Evolutionary conservation across 768 basidiomycete species (phyloP).

Genomic region (Boletellus emodensis): DNA sequence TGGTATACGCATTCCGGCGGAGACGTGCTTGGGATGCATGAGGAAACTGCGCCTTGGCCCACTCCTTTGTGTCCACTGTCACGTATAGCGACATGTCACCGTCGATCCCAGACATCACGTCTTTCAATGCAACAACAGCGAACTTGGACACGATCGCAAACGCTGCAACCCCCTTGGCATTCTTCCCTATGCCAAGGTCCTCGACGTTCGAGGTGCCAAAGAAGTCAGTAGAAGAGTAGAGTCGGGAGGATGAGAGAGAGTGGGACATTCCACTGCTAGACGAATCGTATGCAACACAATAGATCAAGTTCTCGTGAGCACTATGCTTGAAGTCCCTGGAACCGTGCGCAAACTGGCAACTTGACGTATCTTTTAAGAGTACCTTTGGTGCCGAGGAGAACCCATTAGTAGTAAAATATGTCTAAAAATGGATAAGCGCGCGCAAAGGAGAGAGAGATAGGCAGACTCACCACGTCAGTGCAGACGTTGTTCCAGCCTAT

Average conservation of each 20-base stretch:
- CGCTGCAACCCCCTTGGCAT: constrained; percentile 85
- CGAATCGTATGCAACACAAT: constrained; percentile 85
- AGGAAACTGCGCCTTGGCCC: constrained; percentile 91
- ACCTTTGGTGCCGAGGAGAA: constrained; percentile 59
- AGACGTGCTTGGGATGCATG: constrained; percentile 77
- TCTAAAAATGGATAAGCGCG: constrained; percentile 42
- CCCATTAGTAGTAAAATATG: constrained; percentile 83
- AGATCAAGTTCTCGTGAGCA: constrained; percentile 72
- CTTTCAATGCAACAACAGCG: constrained; percentile 85
- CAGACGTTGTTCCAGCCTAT: constrained; percentile 56
- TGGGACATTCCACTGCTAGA: constrained; percentile 40
- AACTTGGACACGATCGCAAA: constrained; percentile 93
- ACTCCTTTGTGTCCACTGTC: constrained; percentile 73
- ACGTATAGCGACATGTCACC: constrained; percentile 87
- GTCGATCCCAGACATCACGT: constrained; percentile 46
- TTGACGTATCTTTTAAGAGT: constrained; percentile 66
- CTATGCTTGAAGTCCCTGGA: constrained; percentile 78
- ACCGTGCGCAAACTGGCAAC: constrained; percentile 89
- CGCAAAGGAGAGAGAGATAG: background rate
- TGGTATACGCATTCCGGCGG: constrained; percentile 91
- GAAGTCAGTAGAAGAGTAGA: constrained; percentile 85
- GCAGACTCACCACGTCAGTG: constrained; percentile 58
- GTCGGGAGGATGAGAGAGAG: constrained; percentile 53
- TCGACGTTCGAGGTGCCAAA: constrained; percentile 67
- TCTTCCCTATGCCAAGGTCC: constrained; percentile 81